Base-by-base conservation (phyloP, 2,329 filamentous ascomycete species). In the Microdochium trichocladiopsis region DNA sequence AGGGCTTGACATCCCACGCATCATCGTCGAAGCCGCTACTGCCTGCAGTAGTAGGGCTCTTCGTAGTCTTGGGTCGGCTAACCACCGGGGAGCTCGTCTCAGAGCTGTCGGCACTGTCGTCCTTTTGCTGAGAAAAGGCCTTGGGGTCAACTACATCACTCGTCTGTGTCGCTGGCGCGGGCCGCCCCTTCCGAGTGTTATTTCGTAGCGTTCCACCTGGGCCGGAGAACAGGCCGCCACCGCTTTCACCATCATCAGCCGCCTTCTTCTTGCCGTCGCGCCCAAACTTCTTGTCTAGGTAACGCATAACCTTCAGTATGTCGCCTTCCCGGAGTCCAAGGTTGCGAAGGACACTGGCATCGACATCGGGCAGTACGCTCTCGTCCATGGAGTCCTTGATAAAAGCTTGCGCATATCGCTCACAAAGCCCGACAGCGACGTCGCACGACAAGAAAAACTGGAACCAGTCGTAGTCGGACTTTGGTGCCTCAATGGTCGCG, bases 391-490 rank as follows among this genome's bases (percentile, higher is more conserved):
- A 94, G 65, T 99, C 94, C 63, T 86, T 86, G 48, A 82, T 70
- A 65, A 99, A 99, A 2, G 90, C 90, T 63, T 91, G 88, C 1
- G 92, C 86, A 65, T 99, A 99, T 51, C 94, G 83, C 70, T 97
- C 93, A 69, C 94, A 99, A 47, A 96, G 85, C 53, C 95, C 90
- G 49, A 93, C 89, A 47, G 91, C 87, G 61, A 97, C 90, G 48
- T 95, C 93, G 66, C 91, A 95, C 57, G 86, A 84, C 41, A 99
- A 74, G 77, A 99, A 99, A 73, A 99, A 97, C 66, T 96, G 91
- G 64, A 99, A 99, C 94, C 94, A 99, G 67, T 99, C 94, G 66
- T 97, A 95, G 48, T 94, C 86, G 1, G 87, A 77, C 68, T 85
- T 86, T 22, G 72, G 67, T 48, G 75, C 72, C 58, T 87, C 78